Evolutionary conservation across 768 basidiomycete species (phyloP).

Genomic region (Lyophyllum semitale): DNA sequence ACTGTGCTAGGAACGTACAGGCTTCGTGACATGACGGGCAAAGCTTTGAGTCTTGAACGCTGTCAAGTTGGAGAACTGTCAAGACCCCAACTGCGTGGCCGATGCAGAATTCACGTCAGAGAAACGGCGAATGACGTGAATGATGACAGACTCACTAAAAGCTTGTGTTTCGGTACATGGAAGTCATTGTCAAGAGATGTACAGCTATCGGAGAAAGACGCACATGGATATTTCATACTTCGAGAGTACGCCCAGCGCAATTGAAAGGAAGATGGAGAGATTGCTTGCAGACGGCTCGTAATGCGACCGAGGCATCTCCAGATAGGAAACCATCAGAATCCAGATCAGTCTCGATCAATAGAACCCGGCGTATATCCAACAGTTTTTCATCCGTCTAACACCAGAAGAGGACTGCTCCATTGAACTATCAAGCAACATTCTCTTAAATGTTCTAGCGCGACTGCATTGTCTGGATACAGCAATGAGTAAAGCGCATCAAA

Average conservation of each 20-base stretch:
- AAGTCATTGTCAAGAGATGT: background rate
- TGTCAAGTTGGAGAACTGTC: background rate
- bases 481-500: too few relatives aligned
- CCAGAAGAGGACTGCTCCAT: too few relatives aligned
- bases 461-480: too few relatives aligned
- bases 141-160: background rate
- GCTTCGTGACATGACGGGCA: slow-evolving; percentile 9
- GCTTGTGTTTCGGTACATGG: background rate
- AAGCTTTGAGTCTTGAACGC: background rate
- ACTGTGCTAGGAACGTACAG: background rate
- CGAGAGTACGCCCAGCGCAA: background rate
- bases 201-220: background rate
- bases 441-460: too few relatives aligned
- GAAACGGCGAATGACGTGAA: background rate
- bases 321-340: too few relatives aligned
- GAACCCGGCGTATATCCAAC: too few relatives aligned
- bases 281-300: too few relatives aligned
- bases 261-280: background rate
- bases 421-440: too few relatives aligned
- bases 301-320: too few relatives aligned
- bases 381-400: too few relatives aligned
- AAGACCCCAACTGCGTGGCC: background rate
- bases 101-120: background rate
- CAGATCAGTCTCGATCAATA: too few relatives aligned
- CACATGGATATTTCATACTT: slow-evolving; percentile 1